phyloP scores from a whole-genome alignment of 2,329 filamentous ascomycete species.

The Neoarthrinium moseri region DNA sequence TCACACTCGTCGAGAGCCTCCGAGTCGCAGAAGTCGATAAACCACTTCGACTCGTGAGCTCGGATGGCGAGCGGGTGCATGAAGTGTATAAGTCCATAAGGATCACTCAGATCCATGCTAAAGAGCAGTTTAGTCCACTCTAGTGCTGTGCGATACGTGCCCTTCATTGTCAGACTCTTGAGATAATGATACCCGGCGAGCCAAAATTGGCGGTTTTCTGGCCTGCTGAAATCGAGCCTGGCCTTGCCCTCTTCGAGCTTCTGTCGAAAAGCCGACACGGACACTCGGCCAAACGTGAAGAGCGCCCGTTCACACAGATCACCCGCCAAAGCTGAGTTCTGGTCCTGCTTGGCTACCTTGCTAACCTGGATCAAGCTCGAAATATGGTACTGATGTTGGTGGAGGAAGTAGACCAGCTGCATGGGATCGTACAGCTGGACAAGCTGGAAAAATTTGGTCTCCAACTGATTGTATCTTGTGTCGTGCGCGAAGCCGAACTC shows the following conservation, averaged over 20 bases:
- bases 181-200: conserved; percentile 88
- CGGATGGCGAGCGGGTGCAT: conserved; percentile 85
- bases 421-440: conserved; percentile 86
- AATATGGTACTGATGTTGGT: conserved; percentile 82
- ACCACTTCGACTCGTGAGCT: conserved; percentile 72
- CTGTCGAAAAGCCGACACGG: conserved; percentile 77
- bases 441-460: conserved; percentile 72
- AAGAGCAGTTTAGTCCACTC: conserved; percentile 91
- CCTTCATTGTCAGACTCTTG: conserved; percentile 78
- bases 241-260: conserved; percentile 77
- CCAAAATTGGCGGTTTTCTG: conserved; percentile 92
- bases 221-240: conserved; percentile 74
- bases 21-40: conserved; percentile 65
- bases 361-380: conserved; percentile 92
- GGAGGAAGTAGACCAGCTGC: conserved; percentile 73
- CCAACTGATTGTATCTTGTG: conserved; percentile 68
- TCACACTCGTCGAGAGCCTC: conserved; percentile 37
- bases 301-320: conserved; percentile 89
- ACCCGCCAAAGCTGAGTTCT: conserved; percentile 80
- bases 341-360: conserved; percentile 86
- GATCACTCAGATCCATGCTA: conserved; percentile 72
- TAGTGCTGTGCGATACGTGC: conserved; percentile 89
- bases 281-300: conserved; percentile 88
- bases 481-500: conserved; percentile 81
- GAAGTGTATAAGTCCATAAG: conserved; percentile 77